Base-by-base conservation (phyloP, 805 yeast genomes). In the Barnettozyma populi region DNA sequence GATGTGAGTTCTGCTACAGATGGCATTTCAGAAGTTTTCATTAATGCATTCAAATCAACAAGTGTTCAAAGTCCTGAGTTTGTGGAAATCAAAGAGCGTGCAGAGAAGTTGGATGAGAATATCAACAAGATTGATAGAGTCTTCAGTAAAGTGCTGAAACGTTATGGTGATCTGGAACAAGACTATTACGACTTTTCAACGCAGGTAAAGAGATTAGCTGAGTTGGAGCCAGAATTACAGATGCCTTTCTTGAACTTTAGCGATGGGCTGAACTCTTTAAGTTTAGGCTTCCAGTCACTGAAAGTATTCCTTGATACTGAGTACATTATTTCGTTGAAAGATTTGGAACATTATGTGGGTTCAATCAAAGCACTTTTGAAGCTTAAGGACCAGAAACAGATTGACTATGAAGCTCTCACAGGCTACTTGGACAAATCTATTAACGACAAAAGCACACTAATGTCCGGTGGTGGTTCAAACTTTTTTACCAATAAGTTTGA, bases 21-120 rank as follows among this genome's bases (percentile, higher is more conserved):
- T 44, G 81, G 87, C 13, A 75, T 92, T n/a, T 82, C 96, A 0
- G 99, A 92, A 61, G 84, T 86, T 3, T 81, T 94, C 38, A 86
- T 92, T 84, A 92, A 92, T 61, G 95, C 95, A n/a, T 88, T 92
- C 60, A 84, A 92, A 47, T 83, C 87, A 43, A 82, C 84, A 5
- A 71, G 76, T 42, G 67, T 72, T 44, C 87, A 82, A 57, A 80
- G 78, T 52, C 80, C 84, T 40, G 97, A 88, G 59, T 88, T 92
- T 56, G 73, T 83, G 43, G 94, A 85, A 55, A 89, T 92, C 37
- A 81, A 80, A 54, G 96, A 89, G 57, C 80, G 86, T 53, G 78
- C 90, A 19, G 87, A 86, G 56, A 87, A 88, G 63, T 69, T 92
- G 47, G 94, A 89, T 60, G 96, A 88, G 53, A 90, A 90, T 62